Evolutionary conservation across 768 basidiomycete species (phyloP), one percentile per base, ranked within the genome.

Genomic region (Amanita pallidorosea): DNA sequence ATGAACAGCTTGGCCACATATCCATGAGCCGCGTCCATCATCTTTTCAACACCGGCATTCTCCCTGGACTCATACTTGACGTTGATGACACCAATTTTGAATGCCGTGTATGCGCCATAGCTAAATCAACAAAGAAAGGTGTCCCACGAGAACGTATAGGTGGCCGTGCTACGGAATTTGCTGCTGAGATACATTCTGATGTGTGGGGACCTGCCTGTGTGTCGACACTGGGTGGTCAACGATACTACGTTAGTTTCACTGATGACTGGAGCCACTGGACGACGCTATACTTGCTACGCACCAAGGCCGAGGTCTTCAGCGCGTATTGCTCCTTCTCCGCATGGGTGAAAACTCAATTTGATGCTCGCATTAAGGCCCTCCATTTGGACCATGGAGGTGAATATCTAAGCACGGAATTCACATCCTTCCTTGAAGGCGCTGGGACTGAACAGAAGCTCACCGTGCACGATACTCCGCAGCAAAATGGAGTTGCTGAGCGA

Each of bases 191-290:
- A 8, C 66, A 73, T 54, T 55, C 60, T 1, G 69, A 78, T 54
- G 33, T 76, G 0, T 77, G 75, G 73, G 74, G 73, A 12, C 74
- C 71, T 5, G 63, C 71, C n/a, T 63, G 58, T 0, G 56, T 67
- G 0, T 38, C 47, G 7, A 67, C 52, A 0, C 48, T 60, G 0
- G 59, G 61, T 0, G 62, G 65, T 17, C 48, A 58, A 7, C 23
- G 43, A 1, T 73, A 74, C 45, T 70, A 67, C 42, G 51, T 67
- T 13, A 64, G 60, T 0, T 74, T 67, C 53, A 70, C 58, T 0
- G 69, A 74, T 43, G 65, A 73, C 40, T 49, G 57, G 27, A 56
- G 65, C 0, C 54, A 62, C 3, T 52, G 57, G 13, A 65, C 61
- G 5, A 56, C 57, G 27, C 50, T 67, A 1, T 52, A 63, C 47